Percentiles rank a stretch among this genome's conserved stretches.
Evolutionary conservation across 305 asterid genomes (phyloP).

Genomic region (Rubia tinctorum): DNA sequence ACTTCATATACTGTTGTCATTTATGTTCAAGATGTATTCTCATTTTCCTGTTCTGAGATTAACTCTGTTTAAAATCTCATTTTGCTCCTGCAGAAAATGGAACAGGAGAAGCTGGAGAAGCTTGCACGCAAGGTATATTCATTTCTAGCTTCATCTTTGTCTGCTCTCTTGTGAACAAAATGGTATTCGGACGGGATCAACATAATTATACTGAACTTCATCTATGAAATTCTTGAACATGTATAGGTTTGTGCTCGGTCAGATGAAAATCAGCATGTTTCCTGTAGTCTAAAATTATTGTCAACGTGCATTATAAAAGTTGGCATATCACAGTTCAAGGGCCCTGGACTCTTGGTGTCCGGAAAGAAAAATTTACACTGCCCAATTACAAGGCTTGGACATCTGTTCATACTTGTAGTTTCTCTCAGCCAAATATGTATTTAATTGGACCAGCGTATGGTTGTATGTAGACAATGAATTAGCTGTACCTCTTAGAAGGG

Average conservation of each 20-base stretch:
- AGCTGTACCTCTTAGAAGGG: not conserved
- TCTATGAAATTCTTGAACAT: not conserved
- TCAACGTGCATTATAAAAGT: not conserved
- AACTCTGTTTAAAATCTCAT: conserved; percentile 20
- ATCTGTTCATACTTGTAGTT: no score
- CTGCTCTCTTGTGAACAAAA: not conserved
- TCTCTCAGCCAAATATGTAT: not conserved
- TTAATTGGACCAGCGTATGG: not conserved
- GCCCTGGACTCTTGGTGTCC: not conserved
- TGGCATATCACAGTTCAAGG: not conserved
- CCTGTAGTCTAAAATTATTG: not conserved
- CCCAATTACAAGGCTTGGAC: not conserved
- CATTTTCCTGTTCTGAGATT: not conserved
- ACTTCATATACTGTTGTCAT: not conserved
- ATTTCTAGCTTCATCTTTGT: not conserved
- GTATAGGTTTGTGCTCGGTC: not conserved
- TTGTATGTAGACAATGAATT: not conserved
- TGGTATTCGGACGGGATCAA: not conserved
- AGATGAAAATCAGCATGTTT: not conserved
- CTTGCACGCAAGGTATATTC: conserved; percentile 69
- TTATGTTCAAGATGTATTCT: not conserved
- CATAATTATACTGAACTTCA: not conserved
- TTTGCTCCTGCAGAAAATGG: conserved; percentile 55
- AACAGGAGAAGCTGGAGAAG: conserved; percentile 83
- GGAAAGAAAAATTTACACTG: not conserved